Conservation (phyloP, 306 rosid species). For the Sphenostylis stenocarpa region DNA sequence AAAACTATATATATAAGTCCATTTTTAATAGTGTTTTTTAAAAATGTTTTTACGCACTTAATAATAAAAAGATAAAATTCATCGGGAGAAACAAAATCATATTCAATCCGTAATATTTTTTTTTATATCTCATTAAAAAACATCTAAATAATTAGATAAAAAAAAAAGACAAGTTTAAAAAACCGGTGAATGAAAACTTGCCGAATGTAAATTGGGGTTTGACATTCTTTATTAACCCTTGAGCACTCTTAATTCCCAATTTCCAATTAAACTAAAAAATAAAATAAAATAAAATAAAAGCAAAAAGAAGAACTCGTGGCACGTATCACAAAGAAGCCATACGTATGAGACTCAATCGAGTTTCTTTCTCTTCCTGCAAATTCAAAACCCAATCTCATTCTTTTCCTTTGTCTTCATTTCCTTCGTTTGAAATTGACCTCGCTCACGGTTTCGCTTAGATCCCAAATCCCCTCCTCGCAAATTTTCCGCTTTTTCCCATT, state of each 20-base stretch:
- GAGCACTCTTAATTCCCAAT: background rate
- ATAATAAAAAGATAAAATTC: too few species aligned
- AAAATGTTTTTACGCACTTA: too few species aligned
- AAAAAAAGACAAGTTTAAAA: background rate
- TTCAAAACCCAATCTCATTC: conserved; percentile 51
- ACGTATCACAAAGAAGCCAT: conserved; percentile 1
- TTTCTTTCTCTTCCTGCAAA: conserved; percentile 24
- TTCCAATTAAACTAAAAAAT: background rate
- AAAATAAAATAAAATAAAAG: background rate
- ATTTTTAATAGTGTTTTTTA: too few species aligned
- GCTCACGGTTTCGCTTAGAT: conserved; percentile 29
- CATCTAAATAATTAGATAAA: background rate
- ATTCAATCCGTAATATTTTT: background rate
- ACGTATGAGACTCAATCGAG: conserved; percentile 4
- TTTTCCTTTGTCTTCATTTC: background rate
- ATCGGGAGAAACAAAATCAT: too few species aligned
- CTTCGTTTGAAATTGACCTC: conserved; percentile 18
- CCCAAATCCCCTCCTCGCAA: conserved; percentile 19
- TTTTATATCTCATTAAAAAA: background rate
- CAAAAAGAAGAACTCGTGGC: background rate
- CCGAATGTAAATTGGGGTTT: background rate
- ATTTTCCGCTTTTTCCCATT: conserved; percentile 19
- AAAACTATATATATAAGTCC: too few species aligned
- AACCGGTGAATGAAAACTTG: background rate
- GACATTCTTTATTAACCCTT: background rate